Evolutionary conservation across 371 early-diverging fungal genomes (phyloP).

Genomic region (Lichtheimia ornata): DNA sequence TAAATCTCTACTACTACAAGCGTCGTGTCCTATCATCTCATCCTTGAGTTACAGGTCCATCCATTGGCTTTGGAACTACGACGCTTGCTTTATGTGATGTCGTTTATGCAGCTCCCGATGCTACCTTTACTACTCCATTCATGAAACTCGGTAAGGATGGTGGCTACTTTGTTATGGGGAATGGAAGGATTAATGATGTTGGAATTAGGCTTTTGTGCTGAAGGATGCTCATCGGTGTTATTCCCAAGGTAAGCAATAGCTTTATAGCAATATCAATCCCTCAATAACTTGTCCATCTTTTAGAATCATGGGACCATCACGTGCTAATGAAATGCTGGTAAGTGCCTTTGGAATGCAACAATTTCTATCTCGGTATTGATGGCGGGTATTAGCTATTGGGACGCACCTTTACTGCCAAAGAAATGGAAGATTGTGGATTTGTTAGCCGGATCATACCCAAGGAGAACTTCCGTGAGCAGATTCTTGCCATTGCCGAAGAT

Average conservation of each 20-base stretch:
- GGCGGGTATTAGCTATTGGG: conserved; percentile 45
- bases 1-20: conserved; percentile 15
- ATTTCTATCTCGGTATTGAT: neutral
- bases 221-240: conserved; percentile 64
- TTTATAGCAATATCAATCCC: neutral
- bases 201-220: conserved; percentile 63
- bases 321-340: conserved; percentile 68
- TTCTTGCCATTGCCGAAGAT: conserved; percentile 49
- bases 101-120: conserved; percentile 63
- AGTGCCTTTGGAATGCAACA: conserved; percentile 1
- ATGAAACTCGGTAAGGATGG: conserved; percentile 60
- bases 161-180: neutral
- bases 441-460: conserved; percentile 51
- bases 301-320: conserved; percentile 59
- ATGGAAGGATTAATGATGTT: neutral
- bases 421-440: conserved; percentile 51
- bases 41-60: conserved; percentile 49
- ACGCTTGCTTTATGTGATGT: conserved; percentile 71
- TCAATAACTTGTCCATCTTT: neutral
- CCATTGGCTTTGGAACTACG: conserved; percentile 73
- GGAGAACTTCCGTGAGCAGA: conserved; percentile 55
- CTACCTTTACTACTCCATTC: conserved; percentile 69
- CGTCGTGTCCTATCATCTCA: neutral
- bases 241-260: conserved; percentile 51
- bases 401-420: conserved; percentile 52